Conservation (phyloP, 495 filamentous ascomycete genomes). For the Pseudoneurospora amorphoporcata region DNA sequence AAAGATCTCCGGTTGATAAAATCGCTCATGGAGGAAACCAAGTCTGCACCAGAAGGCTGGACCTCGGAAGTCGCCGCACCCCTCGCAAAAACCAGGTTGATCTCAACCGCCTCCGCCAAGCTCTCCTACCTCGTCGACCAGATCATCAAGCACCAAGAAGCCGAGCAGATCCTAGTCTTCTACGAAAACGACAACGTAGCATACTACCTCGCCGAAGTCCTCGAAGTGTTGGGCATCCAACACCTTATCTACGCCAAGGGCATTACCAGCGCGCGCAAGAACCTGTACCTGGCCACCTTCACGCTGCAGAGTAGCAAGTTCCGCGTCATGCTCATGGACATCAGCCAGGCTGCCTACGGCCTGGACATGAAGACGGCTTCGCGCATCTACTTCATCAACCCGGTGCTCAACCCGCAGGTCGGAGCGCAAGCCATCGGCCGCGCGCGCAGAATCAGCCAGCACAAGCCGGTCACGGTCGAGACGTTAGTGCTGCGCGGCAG, state of each 20-base stretch:
- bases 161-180: slow-evolving; percentile 86
- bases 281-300: slow-evolving; percentile 69
- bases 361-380: slow-evolving; percentile 74
- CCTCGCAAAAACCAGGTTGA: slow-evolving; percentile 50
- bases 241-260: slow-evolving; percentile 73
- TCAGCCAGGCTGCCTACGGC: slow-evolving; percentile 77
- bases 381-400: slow-evolving; percentile 85
- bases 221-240: slow-evolving; percentile 67
- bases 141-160: slow-evolving; percentile 51
- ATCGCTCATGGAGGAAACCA: slow-evolving; percentile 12
- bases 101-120: slow-evolving; percentile 79
- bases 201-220: slow-evolving; percentile 68
- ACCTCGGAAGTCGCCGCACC: slow-evolving; percentile 28
- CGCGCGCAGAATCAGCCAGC: slow-evolving; percentile 80
- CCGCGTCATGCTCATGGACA: slow-evolving; percentile 77
- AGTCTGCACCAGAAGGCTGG: neutral
- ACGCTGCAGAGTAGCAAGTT: slow-evolving; percentile 47
- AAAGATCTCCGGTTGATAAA: neutral
- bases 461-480: slow-evolving; percentile 70
- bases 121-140: slow-evolving; percentile 73
- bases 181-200: slow-evolving; percentile 83
- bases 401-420: slow-evolving; percentile 74
- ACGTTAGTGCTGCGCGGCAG: slow-evolving; percentile 75
- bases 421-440: slow-evolving; percentile 90
- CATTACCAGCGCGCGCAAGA: slow-evolving; percentile 47